Percentiles rank a stretch among this genome's conserved stretches.
These are phyloP conservation scores for Penicillium crustosum DNA, from an alignment of 2,329 filamentous ascomycete species.

Conservation along the genomic window DNA sequence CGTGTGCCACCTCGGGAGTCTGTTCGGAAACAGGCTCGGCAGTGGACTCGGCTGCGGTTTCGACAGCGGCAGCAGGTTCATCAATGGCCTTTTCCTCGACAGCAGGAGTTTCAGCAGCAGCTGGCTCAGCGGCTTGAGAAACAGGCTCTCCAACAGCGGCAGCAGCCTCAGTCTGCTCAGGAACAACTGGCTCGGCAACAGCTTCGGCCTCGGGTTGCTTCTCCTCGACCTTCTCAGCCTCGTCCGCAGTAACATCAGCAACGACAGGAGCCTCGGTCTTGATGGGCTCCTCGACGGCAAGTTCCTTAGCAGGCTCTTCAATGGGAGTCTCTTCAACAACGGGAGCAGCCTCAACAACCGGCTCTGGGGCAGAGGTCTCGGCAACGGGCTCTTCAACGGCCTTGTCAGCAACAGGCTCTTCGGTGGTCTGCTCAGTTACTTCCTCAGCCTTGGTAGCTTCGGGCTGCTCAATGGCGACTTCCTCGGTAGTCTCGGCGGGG, in stretches of 20 bases:
- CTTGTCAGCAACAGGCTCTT: conserved; percentile 10
- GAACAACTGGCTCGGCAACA: conserved; percentile 6
- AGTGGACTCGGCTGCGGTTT: neutral
- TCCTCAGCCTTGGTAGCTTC: conserved; percentile 8
- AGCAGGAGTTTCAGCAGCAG: neutral
- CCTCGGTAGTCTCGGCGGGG: neutral
- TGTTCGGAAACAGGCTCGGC: neutral
- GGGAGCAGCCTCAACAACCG: neutral
- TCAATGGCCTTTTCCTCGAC: neutral
- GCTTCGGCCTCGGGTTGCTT: conserved; percentile 3
- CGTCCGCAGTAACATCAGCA: conserved; percentile 1
- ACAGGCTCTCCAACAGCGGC: conserved; percentile 9
- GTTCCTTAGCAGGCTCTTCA: conserved; percentile 7
- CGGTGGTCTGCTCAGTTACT: conserved; percentile 1
- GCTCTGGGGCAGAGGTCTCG: conserved; percentile 1
- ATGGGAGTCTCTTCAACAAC: conserved; percentile 5
- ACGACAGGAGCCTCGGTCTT: conserved; percentile 6
- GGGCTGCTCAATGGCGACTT: conserved; percentile 3
- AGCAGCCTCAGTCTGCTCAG: conserved; percentile 8
- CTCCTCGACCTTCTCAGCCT: conserved; percentile 11
- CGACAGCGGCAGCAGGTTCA: neutral
- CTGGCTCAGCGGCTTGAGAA: neutral
- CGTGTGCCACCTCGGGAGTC: neutral
- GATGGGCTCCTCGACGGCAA: conserved; percentile 2
- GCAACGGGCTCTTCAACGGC: conserved; percentile 3